phyloP scores from a whole-genome alignment of 1,284 basidiomycete species.

The Kwoniella shivajii region DNA sequence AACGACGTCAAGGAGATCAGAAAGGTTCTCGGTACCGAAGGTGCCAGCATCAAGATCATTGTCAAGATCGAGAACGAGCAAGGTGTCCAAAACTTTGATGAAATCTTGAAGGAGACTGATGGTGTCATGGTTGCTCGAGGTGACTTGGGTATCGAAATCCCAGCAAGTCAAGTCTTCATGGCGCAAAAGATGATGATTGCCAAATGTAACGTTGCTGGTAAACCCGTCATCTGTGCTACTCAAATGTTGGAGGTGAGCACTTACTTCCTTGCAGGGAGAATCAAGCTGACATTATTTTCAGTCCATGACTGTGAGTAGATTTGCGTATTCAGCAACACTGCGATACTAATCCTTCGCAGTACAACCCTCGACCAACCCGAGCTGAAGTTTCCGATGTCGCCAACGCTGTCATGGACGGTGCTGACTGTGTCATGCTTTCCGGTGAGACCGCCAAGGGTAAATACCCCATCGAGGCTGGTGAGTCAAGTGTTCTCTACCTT shows the following conservation, averaged over 20 bases:
- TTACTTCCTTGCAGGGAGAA: neutral
- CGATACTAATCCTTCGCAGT: constrained; percentile 57
- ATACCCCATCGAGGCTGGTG: constrained; percentile 90
- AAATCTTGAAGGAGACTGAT: constrained; percentile 88
- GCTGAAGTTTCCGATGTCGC: constrained; percentile 97
- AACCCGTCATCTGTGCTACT: constrained; percentile 98
- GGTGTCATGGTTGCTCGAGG: constrained; percentile 99
- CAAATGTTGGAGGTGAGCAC: constrained; percentile 93
- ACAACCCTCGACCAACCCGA: constrained; percentile 94
- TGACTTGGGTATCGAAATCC: constrained; percentile 97
- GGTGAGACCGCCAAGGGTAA: constrained; percentile 95
- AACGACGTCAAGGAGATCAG: constrained; percentile 92
- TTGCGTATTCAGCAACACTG: neutral
- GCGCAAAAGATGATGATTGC: constrained; percentile 99
- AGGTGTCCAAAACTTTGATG: constrained; percentile 95
- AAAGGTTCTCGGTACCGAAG: constrained; percentile 84
- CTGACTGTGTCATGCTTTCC: constrained; percentile 98
- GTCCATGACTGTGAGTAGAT: constrained; percentile 82
- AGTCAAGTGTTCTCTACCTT: constrained; percentile 45
- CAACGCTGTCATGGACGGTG: constrained; percentile 94
- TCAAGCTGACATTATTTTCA: constrained; percentile 43
- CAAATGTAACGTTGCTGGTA: constrained; percentile 94
- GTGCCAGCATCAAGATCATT: constrained; percentile 93
- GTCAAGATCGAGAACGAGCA: constrained; percentile 99
- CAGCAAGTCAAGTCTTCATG: constrained; percentile 94